These are phyloP conservation scores for Daedaleopsis nitida DNA, from an alignment of 768 basidiomycete genomes.

Conservation along the genomic window DNA sequence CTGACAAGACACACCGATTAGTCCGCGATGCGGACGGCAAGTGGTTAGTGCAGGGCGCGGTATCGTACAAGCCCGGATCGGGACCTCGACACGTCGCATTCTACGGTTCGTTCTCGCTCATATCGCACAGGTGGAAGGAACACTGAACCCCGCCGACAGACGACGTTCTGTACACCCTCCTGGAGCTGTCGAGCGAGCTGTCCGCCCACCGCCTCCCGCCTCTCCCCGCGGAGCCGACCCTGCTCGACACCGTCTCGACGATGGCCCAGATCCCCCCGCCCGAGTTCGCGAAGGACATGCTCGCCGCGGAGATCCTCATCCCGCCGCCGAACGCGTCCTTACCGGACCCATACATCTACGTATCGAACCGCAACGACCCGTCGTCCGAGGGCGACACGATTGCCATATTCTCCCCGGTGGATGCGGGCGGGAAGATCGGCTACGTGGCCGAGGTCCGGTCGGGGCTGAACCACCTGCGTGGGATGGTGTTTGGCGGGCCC, in stretches of 20 bases:
- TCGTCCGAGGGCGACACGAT: slow-evolving; percentile 71
- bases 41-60: slow-evolving; percentile 52
- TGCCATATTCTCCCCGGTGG: slow-evolving; percentile 61
- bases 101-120: slow-evolving; percentile 46
- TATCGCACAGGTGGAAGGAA: background rate
- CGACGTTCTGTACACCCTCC: slow-evolving; percentile 62
- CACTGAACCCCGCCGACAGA: slow-evolving; percentile 41
- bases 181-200: slow-evolving; percentile 65
- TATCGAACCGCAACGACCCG: slow-evolving; percentile 77
- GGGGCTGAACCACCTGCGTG: slow-evolving; percentile 70
- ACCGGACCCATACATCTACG: slow-evolving; percentile 63
- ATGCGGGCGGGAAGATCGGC: slow-evolving; percentile 42
- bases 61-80: slow-evolving; percentile 54
- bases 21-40: slow-evolving; percentile 41
- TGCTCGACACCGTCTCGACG: slow-evolving; percentile 44
- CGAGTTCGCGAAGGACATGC: slow-evolving; percentile 43
- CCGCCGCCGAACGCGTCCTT: slow-evolving; percentile 53
- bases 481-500: slow-evolving; percentile 65
- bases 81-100: slow-evolving; percentile 74
- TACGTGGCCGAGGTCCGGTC: slow-evolving; percentile 66
- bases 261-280: slow-evolving; percentile 44
- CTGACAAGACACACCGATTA: slow-evolving; percentile 65
- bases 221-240: slow-evolving; percentile 41
- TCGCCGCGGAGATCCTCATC: slow-evolving; percentile 71
- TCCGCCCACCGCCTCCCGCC: slow-evolving; percentile 55